Percentiles rank a stretch among this genome's conserved stretches.
These are phyloP conservation scores for Ilyonectria mors-panacis DNA, from an alignment of 2,329 filamentous ascomycete species.

Conservation along the genomic window DNA sequence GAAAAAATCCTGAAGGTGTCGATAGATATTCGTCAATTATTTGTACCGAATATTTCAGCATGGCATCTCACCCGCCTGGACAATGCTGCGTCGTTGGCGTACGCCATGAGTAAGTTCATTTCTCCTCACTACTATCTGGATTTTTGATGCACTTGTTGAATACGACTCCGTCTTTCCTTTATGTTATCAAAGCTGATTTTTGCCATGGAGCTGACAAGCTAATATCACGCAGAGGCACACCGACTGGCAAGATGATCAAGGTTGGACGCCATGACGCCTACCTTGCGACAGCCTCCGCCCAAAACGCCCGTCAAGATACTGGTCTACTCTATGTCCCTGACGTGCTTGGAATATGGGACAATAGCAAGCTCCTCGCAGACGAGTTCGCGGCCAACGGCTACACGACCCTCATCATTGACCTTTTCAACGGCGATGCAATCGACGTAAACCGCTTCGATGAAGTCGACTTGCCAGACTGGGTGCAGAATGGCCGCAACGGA, in stretches of 20 bases:
- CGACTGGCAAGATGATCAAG: slow-evolving; percentile 13
- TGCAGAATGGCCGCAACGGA: slow-evolving; percentile 58
- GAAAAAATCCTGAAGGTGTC: not conserved
- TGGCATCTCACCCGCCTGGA: slow-evolving; percentile 23
- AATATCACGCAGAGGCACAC: not conserved
- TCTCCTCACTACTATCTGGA: not conserved
- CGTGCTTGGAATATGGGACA: slow-evolving; percentile 65
- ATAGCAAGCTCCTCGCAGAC: slow-evolving; percentile 56
- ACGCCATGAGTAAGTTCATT: slow-evolving; percentile 15
- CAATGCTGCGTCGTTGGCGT: slow-evolving; percentile 22
- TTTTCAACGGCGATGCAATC: slow-evolving; percentile 52
- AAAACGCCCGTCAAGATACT: slow-evolving; percentile 28
- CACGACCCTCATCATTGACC: slow-evolving; percentile 49
- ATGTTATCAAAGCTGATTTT: rapidly evolving
- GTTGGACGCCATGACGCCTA: slow-evolving; percentile 18
- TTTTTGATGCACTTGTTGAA: too few species aligned
- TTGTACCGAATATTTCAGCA: not conserved
- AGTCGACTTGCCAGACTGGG: slow-evolving; percentile 50
- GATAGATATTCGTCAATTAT: not conserved
- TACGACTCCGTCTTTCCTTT: rapidly evolving
- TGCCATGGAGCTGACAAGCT: not conserved
- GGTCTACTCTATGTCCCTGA: slow-evolving; percentile 64
- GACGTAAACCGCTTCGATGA: slow-evolving; percentile 61
- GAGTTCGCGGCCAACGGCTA: slow-evolving; percentile 53
- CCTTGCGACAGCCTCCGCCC: not conserved